These are phyloP conservation scores for Parastagonospora avenae DNA, from an alignment of 2,329 filamentous ascomycete genomes.

Conservation along the genomic window DNA sequence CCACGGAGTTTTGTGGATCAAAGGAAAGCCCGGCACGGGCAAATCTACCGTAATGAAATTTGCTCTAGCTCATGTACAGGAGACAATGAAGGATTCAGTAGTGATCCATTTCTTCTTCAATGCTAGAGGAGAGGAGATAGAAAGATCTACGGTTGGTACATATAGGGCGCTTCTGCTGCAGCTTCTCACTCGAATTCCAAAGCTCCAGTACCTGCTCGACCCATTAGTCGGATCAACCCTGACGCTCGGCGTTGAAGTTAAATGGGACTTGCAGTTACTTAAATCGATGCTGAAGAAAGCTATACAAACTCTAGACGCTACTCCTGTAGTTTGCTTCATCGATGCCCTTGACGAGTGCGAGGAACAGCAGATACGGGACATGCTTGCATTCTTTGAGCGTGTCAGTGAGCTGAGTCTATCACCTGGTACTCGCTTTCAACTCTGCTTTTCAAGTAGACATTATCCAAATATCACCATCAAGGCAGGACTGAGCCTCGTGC, in stretches of 20 bases:
- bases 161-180: conserved; percentile 34
- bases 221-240: conserved; percentile 1
- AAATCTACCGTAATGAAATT: conserved; percentile 55
- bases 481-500: conserved; percentile 30
- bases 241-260: conserved; percentile 1
- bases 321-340: conserved; percentile 30
- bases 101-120: conserved; percentile 35
- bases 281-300: conserved; percentile 24
- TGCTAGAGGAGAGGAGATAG: conserved; percentile 22
- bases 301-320: conserved; percentile 12
- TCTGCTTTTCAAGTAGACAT: conserved; percentile 41
- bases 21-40: conserved; percentile 42
- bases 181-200: conserved; percentile 18
- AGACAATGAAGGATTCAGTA: conserved; percentile 5
- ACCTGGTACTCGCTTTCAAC: conserved; percentile 18
- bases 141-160: conserved; percentile 27
- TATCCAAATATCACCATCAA: conserved; percentile 52
- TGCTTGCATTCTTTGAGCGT: conserved; percentile 53
- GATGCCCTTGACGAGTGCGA: conserved; percentile 59
- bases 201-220: conserved; percentile 8
- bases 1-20: conserved; percentile 55
- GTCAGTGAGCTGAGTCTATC: conserved; percentile 33
- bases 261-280: conserved; percentile 18
- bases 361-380: conserved; percentile 49
- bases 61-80: conserved; percentile 8